phyloP scores from a whole-genome alignment of 148 eudicot genomes.

The Dianthus caryophyllus region DNA sequence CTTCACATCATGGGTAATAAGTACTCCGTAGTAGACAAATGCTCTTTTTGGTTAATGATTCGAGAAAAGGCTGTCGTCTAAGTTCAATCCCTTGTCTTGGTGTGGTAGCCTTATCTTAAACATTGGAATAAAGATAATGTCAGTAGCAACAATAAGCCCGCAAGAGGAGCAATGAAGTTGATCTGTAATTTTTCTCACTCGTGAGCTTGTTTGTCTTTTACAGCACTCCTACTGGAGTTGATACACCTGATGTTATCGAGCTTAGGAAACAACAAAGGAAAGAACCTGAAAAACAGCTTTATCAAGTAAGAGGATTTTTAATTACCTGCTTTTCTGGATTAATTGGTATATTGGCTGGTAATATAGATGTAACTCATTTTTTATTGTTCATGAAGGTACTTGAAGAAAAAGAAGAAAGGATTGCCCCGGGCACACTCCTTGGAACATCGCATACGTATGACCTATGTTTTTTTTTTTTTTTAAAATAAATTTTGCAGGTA shows the following conservation, averaged over 20 bases:
- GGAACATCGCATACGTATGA: slow-evolving; percentile 85
- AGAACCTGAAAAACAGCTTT: slow-evolving; percentile 93
- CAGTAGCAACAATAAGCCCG: neutral
- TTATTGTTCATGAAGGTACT: slow-evolving; percentile 51
- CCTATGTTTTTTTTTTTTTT: neutral
- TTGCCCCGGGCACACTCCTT: slow-evolving; percentile 82
- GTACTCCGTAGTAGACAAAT: too few relatives aligned
- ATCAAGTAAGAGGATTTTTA: slow-evolving; percentile 46
- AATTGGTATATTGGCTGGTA: neutral
- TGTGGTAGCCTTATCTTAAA: too few relatives aligned
- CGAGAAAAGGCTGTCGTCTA: too few relatives aligned
- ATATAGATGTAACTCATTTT: slow-evolving; percentile 7
- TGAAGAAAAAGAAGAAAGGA: slow-evolving; percentile 86
- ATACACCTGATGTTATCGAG: slow-evolving; percentile 99
- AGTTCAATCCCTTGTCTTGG: too few relatives aligned
- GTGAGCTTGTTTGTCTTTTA: slow-evolving; percentile 14
- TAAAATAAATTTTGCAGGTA: neutral
- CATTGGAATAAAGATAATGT: neutral
- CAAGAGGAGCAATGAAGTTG: neutral
- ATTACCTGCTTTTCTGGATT: neutral
- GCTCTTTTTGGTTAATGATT: too few relatives aligned
- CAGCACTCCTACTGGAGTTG: slow-evolving; percentile 99
- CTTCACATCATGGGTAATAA: too few relatives aligned
- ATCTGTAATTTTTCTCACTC: neutral
- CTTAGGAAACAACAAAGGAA: slow-evolving; percentile 98